These are phyloP conservation scores for Carex pumila DNA, from an alignment of 176 grass and related monocot species.

Conservation along the genomic window DNA sequence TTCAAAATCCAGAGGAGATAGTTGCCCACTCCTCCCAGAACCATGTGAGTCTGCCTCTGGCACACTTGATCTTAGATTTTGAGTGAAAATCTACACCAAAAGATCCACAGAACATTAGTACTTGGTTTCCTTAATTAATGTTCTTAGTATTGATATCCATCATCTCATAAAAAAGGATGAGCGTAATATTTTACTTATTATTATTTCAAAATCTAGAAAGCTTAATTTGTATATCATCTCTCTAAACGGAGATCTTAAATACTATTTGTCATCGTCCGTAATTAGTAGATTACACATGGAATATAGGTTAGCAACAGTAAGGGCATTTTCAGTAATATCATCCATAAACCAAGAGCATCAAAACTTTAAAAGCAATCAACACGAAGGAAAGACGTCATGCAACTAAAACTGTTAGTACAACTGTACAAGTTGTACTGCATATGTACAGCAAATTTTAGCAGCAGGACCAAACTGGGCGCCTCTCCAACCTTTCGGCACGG, in stretches of 20 bases:
- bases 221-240: not conserved
- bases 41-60: too few species aligned
- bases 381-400: not conserved
- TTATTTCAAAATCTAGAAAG: not conserved
- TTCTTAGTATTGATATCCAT: too few species aligned
- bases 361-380: not conserved
- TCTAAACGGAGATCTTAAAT: not conserved
- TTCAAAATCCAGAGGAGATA: too few species aligned
- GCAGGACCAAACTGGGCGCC: not conserved
- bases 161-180: too few species aligned
- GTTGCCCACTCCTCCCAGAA: too few species aligned
- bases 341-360: not conserved
- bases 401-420: not conserved
- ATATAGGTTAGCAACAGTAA: not conserved
- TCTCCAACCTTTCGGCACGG: not conserved
- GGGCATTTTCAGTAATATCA: not conserved
- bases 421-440: conserved; percentile 17
- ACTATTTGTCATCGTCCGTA: not conserved
- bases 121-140: too few species aligned
- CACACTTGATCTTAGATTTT: too few species aligned
- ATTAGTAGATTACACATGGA: not conserved
- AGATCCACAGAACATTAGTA: too few species aligned
- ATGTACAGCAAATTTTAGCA: not conserved
- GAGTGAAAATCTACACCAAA: too few species aligned
- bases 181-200: too few species aligned